A percentile compares a stretch with the other conserved stretches of the same genome.
Conservation (phyloP, 495 filamentous ascomycete genomes). For the Usnea hakonensis region DNA sequence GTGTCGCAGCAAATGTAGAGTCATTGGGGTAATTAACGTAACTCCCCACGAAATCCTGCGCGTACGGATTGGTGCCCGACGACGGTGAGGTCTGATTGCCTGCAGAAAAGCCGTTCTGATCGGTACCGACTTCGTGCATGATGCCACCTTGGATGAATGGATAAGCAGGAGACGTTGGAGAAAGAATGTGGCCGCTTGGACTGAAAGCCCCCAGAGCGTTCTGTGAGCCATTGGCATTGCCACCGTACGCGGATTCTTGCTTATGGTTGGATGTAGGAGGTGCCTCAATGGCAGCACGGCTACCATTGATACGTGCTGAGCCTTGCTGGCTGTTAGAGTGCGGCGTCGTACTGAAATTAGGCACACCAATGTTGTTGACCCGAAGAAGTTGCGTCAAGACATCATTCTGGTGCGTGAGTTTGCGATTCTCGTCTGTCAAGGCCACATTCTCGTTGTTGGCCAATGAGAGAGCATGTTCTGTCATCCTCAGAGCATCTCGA, state of each 20-base stretch:
- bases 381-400: constrained; percentile 55
- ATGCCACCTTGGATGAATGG: constrained; percentile 6
- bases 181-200: constrained; percentile 3
- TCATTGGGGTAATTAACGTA: not conserved
- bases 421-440: constrained; percentile 51
- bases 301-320: constrained; percentile 7
- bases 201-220: not conserved
- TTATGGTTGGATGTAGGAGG: not conserved
- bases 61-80: not conserved
- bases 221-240: not conserved
- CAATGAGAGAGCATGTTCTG: not conserved
- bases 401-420: constrained; percentile 9
- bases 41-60: not conserved
- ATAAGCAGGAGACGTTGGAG: not conserved
- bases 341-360: constrained; percentile 31
- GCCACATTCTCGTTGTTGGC: constrained; percentile 51
- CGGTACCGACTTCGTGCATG: not conserved
- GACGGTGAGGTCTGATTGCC: not conserved
- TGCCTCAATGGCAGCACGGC: constrained; percentile 26
- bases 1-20: not conserved
- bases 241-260: not conserved
- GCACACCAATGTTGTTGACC: constrained; percentile 37
- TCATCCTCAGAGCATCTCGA: not conserved
- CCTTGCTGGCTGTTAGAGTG: constrained; percentile 42
- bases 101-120: not conserved